These are phyloP conservation scores for Tricholoma saponaceum DNA, from an alignment of 768 basidiomycete species.

Conservation along the genomic window DNA sequence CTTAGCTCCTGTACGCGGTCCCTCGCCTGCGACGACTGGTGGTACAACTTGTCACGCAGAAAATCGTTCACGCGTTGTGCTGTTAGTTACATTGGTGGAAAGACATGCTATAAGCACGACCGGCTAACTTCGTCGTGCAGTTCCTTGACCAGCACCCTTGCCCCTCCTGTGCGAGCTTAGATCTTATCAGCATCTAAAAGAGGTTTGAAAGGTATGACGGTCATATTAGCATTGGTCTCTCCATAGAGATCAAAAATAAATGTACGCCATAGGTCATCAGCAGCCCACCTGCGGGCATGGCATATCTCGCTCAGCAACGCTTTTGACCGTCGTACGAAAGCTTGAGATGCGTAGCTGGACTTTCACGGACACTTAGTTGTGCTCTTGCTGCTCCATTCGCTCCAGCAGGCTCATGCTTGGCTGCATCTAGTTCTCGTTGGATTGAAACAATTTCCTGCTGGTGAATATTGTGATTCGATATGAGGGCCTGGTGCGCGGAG, in stretches of 20 bases:
- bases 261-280: slow-evolving; percentile 7
- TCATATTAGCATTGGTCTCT: not conserved
- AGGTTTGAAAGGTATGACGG: slow-evolving; percentile 10
- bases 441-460: slow-evolving; percentile 3
- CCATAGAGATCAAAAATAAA: not conserved
- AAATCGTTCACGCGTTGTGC: slow-evolving; percentile 36
- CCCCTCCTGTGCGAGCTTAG: slow-evolving; percentile 16
- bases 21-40: slow-evolving; percentile 26
- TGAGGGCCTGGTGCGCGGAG: slow-evolving; percentile 9
- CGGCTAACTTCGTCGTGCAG: slow-evolving; percentile 24
- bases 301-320: slow-evolving; percentile 2
- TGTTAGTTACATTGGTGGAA: slow-evolving; percentile 4
- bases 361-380: not conserved
- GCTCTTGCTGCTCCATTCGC: not conserved
- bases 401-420: not conserved
- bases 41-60: slow-evolving; percentile 34
- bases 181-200: slow-evolving; percentile 21
- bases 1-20: slow-evolving; percentile 31
- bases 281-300: slow-evolving; percentile 4
- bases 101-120: slow-evolving; percentile 23
- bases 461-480: not conserved
- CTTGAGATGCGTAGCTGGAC: slow-evolving; percentile 10
- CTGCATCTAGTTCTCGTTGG: not conserved
- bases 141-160: slow-evolving; percentile 18
- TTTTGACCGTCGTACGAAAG: slow-evolving; percentile 2